phyloP scores from a whole-genome alignment of 2,329 filamentous ascomycete genomes.

The Samsoniella hepiali region DNA sequence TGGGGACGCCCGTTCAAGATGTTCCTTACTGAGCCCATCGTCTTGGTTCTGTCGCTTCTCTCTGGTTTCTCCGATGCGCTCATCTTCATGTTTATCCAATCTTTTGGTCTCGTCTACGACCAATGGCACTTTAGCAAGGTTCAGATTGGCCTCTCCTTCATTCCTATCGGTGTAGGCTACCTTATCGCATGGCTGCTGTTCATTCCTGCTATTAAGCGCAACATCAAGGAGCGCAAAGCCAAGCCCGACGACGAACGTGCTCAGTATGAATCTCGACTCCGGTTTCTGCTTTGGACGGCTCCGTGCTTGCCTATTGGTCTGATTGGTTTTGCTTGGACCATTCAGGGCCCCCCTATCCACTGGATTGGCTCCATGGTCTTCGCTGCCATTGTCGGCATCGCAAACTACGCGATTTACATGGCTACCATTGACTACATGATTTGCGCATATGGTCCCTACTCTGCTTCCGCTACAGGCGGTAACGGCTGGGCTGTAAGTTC shows the following conservation, averaged over 20 bases:
- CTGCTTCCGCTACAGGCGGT: constrained; percentile 71
- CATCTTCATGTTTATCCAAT: constrained; percentile 76
- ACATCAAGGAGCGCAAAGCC: constrained; percentile 47
- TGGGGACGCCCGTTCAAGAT: constrained; percentile 67
- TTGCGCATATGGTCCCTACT: constrained; percentile 68
- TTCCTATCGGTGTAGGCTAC: constrained; percentile 66
- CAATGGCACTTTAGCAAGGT: constrained; percentile 63
- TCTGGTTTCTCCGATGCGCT: constrained; percentile 71
- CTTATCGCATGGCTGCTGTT: constrained; percentile 59
- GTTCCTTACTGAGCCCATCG: constrained; percentile 73
- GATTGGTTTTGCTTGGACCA: constrained; percentile 68
- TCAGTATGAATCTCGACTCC: constrained; percentile 66
- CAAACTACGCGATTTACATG: constrained; percentile 73
- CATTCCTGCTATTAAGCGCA: constrained; percentile 53
- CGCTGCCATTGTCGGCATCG: constrained; percentile 63
- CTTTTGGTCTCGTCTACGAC: constrained; percentile 63
- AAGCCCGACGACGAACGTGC: constrained; percentile 55
- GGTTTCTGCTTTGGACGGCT: constrained; percentile 60
- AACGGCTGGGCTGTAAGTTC: constrained; percentile 59
- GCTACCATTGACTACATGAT: constrained; percentile 77
- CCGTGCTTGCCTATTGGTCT: constrained; percentile 64
- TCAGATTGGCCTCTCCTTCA: constrained; percentile 57
- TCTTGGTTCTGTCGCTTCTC: constrained; percentile 65
- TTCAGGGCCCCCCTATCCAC: constrained; percentile 58
- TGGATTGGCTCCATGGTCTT: constrained; percentile 70